Evolutionary conservation across 495 filamentous ascomycete genomes (phyloP).

Genomic region (Hyaloscypha finlandica): DNA sequence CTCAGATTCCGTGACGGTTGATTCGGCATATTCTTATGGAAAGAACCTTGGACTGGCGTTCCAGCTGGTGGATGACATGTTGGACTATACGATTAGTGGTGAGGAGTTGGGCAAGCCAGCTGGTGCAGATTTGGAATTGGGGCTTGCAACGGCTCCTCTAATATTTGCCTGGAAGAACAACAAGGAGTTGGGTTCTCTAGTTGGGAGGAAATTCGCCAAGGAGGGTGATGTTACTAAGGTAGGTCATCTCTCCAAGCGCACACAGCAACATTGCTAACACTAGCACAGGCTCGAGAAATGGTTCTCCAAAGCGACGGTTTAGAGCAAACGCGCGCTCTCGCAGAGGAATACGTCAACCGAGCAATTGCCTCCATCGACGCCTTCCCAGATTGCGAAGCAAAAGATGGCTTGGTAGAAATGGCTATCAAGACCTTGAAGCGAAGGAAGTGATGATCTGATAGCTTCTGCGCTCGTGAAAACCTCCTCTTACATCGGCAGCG

Average conservation of each 20-base stretch:
- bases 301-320: conserved; percentile 83
- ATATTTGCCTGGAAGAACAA: conserved; percentile 95
- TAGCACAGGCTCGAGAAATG: conserved; percentile 73
- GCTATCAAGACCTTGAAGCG: conserved; percentile 88
- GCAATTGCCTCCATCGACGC: conserved; percentile 77
- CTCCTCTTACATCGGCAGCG: conserved; percentile 23
- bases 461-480: conserved; percentile 1
- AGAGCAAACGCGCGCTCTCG: conserved; percentile 84
- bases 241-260: conserved; percentile 35
- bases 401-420: conserved; percentile 88
- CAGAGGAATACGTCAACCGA: conserved; percentile 85
- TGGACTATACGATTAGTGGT: conserved; percentile 88
- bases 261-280: conserved; percentile 1
- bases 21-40: conserved; percentile 89
- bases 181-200: conserved; percentile 80
- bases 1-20: conserved; percentile 73
- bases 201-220: conserved; percentile 84
- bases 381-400: conserved; percentile 92
- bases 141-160: conserved; percentile 91
- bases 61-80: conserved; percentile 97
- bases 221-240: conserved; percentile 85
- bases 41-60: conserved; percentile 93
- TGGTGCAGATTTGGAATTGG: conserved; percentile 90
- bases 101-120: conserved; percentile 91
- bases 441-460: conserved; percentile 61